Evolutionary conservation across 495 filamentous ascomycete genomes (phyloP).

Genomic region (Daldinia caldariorum): DNA sequence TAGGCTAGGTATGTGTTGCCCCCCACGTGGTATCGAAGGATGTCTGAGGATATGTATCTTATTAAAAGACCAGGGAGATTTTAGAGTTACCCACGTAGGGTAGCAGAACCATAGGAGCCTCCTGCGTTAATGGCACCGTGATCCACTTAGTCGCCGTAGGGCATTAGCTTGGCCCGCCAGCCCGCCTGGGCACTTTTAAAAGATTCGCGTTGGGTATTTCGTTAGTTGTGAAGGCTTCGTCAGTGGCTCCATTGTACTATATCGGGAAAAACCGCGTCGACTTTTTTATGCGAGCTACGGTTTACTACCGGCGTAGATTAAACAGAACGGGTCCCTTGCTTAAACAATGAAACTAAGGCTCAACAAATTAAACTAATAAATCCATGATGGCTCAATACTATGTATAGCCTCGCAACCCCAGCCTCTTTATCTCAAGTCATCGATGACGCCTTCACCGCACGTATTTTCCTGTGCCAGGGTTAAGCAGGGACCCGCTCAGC

Average conservation of each 20-base stretch:
- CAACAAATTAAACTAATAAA: neutral
- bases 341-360: neutral
- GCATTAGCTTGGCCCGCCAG: conserved; percentile 17
- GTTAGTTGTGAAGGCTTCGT: conserved; percentile 16
- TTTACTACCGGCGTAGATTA: conserved; percentile 1
- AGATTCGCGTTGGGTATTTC: conserved; percentile 25
- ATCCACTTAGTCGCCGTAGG: conserved; percentile 26
- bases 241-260: conserved; percentile 14
- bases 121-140: conserved; percentile 28
- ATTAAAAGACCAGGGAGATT: neutral
- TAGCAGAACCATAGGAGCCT: conserved; percentile 7
- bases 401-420: neutral
- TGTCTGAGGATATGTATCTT: neutral
- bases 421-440: conserved; percentile 1
- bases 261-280: conserved; percentile 37
- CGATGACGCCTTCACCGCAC: conserved; percentile 8
- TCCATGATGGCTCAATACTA: conserved; percentile 4
- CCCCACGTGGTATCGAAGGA: conserved; percentile 6
- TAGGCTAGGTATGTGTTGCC: neutral
- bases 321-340: conserved; percentile 3
- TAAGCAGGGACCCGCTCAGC: neutral
- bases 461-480: neutral
- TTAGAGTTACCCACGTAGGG: conserved; percentile 8
- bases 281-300: neutral
- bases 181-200: conserved; percentile 18